Base-by-base conservation (phyloP, 768 basidiomycete genomes). In the Tricholoma flavovirens region DNA sequence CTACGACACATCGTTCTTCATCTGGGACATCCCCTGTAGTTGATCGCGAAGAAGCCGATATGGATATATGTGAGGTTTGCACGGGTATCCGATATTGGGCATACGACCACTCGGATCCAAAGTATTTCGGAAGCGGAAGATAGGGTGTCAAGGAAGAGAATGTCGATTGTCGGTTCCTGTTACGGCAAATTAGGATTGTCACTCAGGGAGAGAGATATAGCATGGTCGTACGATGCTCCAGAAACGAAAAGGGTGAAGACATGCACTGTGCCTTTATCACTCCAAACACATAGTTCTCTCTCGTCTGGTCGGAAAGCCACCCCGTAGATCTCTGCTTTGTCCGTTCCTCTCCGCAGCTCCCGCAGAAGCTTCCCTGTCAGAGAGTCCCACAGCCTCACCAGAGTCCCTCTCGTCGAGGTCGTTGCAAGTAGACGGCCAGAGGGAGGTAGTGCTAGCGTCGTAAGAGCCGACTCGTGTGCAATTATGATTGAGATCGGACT, bases 81-180 rank as follows among this genome's bases (percentile, higher is more conserved):
- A 87, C 75, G 2, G 93, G 93, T 65, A 97, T 89, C 42, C 90
- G 83, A 68, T 90, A 97, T 61, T 91, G 88, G 12, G 93, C 91
- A 66, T 96, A 94, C 0, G 93, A 95, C 94, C 93, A 96, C 69
- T 94, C 88, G n/a, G 92, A 94, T 64, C 86, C 85, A 66, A 97
- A 94, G 68, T 96, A 96, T 59, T 88, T 90, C 15, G 93, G 93
- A 32, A 92, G 77, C 12, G 87, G 88, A 9, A 96, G 72, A 65
- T 87, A 93, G 3, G 88, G 86, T 14, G 87, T 82, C 48, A 96
- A 71, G 4, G 87, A 84, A 0, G 88, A 91, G 62, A 95, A 79
- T 5, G 88, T 82, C 6, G 90, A 93, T 58, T 90, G 90, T 36
- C 89, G 90, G 64, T 94, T 93, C 43, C 90, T 92, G 64, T 9